These are phyloP conservation scores for Daldinia loculata DNA, from an alignment of 495 filamentous ascomycete species.

Conservation along the genomic window DNA sequence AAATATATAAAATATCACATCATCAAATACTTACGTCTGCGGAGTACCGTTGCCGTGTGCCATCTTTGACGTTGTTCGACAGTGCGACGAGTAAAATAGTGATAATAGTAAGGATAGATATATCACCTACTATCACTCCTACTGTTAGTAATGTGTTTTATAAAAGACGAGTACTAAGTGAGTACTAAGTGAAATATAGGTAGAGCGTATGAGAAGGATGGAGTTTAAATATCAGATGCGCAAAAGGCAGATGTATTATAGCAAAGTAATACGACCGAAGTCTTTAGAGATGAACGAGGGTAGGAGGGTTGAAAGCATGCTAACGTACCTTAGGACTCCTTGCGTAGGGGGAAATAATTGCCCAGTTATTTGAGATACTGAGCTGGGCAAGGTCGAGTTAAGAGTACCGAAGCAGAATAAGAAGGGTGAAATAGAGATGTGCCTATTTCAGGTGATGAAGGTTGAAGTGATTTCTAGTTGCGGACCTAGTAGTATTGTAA, in stretches of 20 bases:
- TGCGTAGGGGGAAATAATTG: background rate
- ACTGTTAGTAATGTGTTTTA: background rate
- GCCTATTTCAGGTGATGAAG: background rate
- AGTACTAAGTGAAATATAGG: background rate
- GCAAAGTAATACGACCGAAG: background rate
- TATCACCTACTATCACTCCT: background rate
- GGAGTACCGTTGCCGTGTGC: background rate
- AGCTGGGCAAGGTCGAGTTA: background rate
- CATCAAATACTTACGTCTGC: slow-evolving; percentile 17
- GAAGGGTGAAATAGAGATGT: background rate
- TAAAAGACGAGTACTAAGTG: no score
- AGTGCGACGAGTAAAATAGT: background rate
- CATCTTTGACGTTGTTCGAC: background rate
- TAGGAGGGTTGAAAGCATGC: background rate
- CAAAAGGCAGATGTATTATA: background rate
- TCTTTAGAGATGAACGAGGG: background rate
- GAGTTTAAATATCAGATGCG: background rate
- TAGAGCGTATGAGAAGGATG: background rate
- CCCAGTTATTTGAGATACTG: background rate
- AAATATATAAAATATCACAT: background rate
- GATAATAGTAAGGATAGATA: background rate
- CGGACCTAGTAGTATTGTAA: background rate
- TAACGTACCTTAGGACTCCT: background rate
- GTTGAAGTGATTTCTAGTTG: background rate
- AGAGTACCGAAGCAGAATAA: background rate